Conservation (phyloP, 306 rosid species). For the Carpinus fangiana region DNA sequence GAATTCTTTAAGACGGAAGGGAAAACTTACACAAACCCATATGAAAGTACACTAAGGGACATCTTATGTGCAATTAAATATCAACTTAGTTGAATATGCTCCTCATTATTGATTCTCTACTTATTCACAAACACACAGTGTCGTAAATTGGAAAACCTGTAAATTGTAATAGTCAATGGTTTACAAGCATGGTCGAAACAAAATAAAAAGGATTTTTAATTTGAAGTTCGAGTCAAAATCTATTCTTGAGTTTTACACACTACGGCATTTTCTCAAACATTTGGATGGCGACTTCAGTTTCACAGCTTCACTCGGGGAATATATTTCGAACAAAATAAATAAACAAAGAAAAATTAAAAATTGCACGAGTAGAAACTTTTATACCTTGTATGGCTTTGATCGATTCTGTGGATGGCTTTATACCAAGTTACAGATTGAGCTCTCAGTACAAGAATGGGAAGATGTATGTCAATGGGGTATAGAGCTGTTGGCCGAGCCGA, state of each 20-base stretch:
- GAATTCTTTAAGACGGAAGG: neutral
- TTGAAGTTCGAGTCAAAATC: neutral
- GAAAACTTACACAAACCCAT: neutral
- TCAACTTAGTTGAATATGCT: neutral
- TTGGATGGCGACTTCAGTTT: conserved; percentile 14
- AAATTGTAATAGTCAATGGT: neutral
- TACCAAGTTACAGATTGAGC: neutral
- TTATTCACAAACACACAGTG: neutral
- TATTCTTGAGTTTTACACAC: neutral
- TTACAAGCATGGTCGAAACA: neutral
- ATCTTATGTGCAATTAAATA: conserved; percentile 4
- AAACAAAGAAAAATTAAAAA: neutral
- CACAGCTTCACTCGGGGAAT: neutral
- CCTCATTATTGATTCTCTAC: neutral
- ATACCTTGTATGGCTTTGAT: conserved; percentile 19
- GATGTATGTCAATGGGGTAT: neutral
- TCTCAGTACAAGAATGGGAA: neutral
- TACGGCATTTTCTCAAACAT: conserved; percentile 33
- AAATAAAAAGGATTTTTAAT: neutral
- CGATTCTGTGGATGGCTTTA: neutral
- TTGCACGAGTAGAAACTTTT: neutral
- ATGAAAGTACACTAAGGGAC: neutral
- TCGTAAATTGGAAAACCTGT: neutral
- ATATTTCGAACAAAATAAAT: neutral
- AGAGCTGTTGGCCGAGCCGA: neutral